Percentiles rank a stretch among this genome's conserved stretches.
Conservation (phyloP, 176 grass and related monocot species). For the Microstegium vimineum region DNA sequence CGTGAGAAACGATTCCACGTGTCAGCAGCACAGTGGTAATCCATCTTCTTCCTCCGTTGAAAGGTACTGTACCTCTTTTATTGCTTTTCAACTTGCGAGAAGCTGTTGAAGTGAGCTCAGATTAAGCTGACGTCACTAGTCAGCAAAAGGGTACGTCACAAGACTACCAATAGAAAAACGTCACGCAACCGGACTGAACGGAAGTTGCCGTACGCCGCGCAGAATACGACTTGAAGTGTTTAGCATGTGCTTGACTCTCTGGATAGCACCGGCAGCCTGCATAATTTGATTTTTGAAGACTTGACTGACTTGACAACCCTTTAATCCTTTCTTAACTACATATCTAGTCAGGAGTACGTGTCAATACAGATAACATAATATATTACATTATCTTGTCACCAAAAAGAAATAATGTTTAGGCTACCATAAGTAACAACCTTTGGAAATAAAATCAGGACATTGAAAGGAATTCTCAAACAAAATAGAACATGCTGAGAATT, state of each 20-base stretch:
- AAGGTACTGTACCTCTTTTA: too few relatives aligned
- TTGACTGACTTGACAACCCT: conserved; percentile 5
- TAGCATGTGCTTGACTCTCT: not conserved
- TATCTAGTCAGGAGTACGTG: not conserved
- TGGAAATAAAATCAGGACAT: not conserved
- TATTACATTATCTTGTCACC: not conserved
- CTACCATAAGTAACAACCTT: not conserved
- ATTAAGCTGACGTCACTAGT: not conserved
- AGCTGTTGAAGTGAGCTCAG: not conserved
- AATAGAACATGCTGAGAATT: not conserved
- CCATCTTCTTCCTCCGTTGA: too few relatives aligned
- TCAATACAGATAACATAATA: not conserved
- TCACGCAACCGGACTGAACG: too few relatives aligned
- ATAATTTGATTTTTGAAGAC: not conserved
- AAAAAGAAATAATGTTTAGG: not conserved
- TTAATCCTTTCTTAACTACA: not conserved
- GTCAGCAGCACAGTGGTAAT: not conserved
- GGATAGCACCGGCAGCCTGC: not conserved
- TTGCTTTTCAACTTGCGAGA: too few relatives aligned
- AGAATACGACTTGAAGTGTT: not conserved
- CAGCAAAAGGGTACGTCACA: not conserved
- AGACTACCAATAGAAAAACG: too few relatives aligned
- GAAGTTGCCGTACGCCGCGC: not conserved
- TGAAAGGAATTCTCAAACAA: not conserved
- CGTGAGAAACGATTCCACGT: not conserved